Base-by-base conservation (phyloP, 495 filamentous ascomycete genomes). In the Sabuloglossum arenarium region DNA sequence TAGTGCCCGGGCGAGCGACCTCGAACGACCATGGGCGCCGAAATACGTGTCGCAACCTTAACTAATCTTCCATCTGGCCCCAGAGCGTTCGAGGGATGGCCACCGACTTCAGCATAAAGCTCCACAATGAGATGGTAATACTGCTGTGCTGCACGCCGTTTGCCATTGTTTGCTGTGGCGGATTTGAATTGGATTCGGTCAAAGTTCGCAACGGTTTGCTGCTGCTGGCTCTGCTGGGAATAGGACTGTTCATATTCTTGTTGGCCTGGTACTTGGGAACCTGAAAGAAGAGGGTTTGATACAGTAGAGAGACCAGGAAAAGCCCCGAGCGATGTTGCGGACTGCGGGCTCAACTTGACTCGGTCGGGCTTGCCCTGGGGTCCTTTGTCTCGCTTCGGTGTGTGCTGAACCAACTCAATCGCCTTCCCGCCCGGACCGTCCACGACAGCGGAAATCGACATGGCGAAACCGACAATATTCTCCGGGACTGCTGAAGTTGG, bases 161-260 rank as follows among this genome's bases (percentile, higher is more conserved):
- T 95, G 24, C 90, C 90, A 59, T 97, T 97, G 70, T 97, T 97
- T 3, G 88, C 88, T 0, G 90, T 97, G 1, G 90, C 91, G 53
- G 85, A 85, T 65, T 94, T 94, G 73, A 97, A 97, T 63, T 97
- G 90, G 45, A 96, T 94, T 1, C 90, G 80, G 61, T 96, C 89
- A 64, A 96, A 97, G 0, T 83, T 85, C 54, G 79, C 76, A 55
- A 67, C 75, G 64, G 54, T 72, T 65, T 21, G 67, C 66, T 12
- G 56, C 27, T 65, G 61, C 28, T 66, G 64, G 12, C 31, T 39
- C 12, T 43, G 21, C n/a, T 43, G 37, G 14, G 57, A 53, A 43
- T 68, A 71, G 9, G 66, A 57, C 14, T 67, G 50, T 51, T 66
- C 68, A 53, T 74, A 78, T 37, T 75, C 70, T 30, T 56, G 53